phyloP scores from a whole-genome alignment of 352 stramenopile genomes.

The Pythium brassicae region DNA sequence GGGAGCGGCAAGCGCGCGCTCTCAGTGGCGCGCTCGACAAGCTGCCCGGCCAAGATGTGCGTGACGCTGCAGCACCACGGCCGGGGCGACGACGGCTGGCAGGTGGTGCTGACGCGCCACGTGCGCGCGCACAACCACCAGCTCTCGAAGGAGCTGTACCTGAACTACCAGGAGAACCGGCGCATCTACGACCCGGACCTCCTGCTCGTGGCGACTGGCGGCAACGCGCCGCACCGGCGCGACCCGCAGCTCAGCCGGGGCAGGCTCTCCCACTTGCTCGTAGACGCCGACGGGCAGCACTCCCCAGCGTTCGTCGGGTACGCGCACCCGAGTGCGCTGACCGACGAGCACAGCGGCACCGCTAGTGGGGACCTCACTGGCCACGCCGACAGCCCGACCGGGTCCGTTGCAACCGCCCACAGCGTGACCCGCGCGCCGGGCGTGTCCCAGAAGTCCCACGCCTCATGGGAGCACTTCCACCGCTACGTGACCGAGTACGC shows the following conservation, averaged over 20 bases:
- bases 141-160: conserved; percentile 64
- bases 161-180: conserved; percentile 76
- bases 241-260: background rate
- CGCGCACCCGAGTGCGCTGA: background rate
- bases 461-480: conserved; percentile 60
- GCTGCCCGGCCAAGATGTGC: conserved; percentile 76
- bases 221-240: background rate
- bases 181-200: conserved; percentile 76
- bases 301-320: background rate
- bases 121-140: conserved; percentile 68
- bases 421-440: conserved; percentile 18
- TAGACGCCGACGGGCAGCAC: background rate
- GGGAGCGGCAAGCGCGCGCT: conserved; percentile 62
- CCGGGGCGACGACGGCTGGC: conserved; percentile 36
- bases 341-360: background rate
- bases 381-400: too few species aligned
- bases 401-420: background rate
- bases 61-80: conserved; percentile 60
- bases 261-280: conserved; percentile 12
- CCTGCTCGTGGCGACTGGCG: conserved; percentile 18
- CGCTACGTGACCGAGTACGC: conserved; percentile 53
- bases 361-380: background rate
- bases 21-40: conserved; percentile 55
- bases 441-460: conserved; percentile 41
- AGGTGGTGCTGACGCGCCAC: conserved; percentile 75